Conservation (phyloP, 345 rosid genomes). For the Balakata baccata region DNA sequence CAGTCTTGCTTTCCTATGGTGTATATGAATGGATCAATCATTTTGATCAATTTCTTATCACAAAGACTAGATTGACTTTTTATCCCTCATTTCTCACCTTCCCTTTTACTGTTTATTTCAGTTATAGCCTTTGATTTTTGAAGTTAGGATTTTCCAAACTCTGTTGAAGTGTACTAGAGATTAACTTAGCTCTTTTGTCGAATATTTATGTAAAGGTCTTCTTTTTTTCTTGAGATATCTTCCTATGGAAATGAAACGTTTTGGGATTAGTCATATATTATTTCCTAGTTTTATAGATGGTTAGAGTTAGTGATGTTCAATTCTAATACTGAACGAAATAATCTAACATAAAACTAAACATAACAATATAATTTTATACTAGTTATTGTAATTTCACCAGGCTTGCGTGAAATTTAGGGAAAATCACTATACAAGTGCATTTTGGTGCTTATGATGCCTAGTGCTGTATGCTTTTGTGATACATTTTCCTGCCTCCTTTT, state of each 20-base stretch:
- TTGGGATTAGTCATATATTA: not conserved
- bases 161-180: not conserved
- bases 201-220: not conserved
- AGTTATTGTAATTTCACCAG: not conserved
- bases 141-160: not conserved
- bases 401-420: not conserved
- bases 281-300: not conserved
- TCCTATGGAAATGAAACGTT: not conserved
- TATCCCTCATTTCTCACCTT: not conserved
- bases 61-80: too few relatives aligned
- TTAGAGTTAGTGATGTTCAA: not conserved
- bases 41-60: not conserved
- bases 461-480: not conserved
- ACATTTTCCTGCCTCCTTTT: conserved; percentile 1
- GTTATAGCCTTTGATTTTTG: not conserved
- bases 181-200: not conserved
- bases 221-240: too few relatives aligned
- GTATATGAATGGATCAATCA: not conserved
- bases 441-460: not conserved
- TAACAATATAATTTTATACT: not conserved
- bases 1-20: not conserved
- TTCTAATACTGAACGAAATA: not conserved
- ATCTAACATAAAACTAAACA: not conserved
- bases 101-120: not conserved
- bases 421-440: not conserved